Evolutionary conservation across 495 filamentous ascomycete species (phyloP).

Genomic region (Choiromyces venosus): DNA sequence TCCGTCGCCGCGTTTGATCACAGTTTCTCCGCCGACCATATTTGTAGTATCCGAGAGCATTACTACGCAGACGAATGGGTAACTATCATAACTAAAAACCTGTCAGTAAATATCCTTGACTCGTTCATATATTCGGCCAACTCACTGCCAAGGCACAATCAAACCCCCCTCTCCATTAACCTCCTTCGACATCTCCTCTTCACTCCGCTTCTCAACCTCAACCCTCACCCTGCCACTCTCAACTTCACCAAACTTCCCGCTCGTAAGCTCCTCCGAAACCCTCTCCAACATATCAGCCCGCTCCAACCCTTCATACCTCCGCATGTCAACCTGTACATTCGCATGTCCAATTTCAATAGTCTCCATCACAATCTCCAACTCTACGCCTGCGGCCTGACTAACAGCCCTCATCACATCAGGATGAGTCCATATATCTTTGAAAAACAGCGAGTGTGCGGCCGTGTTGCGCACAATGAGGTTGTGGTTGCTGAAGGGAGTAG

Average conservation of each 20-base stretch:
- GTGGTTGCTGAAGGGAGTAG: slow-evolving; percentile 7
- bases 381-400: slow-evolving; percentile 38
- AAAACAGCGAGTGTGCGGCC: slow-evolving; percentile 41
- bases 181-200: slow-evolving; percentile 20
- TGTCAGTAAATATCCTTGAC: not conserved
- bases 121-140: not conserved
- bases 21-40: slow-evolving; percentile 45
- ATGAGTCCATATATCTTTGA: slow-evolving; percentile 41
- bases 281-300: slow-evolving; percentile 32
- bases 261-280: slow-evolving; percentile 35
- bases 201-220: slow-evolving; percentile 9
- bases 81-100: slow-evolving; percentile 39
- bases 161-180: not conserved
- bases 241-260: slow-evolving; percentile 14
- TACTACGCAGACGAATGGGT: slow-evolving; percentile 44
- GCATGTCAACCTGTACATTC: slow-evolving; percentile 41
- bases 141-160: slow-evolving; percentile 45
- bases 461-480: slow-evolving; percentile 43
- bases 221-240: slow-evolving; percentile 3
- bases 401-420: slow-evolving; percentile 41
- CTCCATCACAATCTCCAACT: slow-evolving; percentile 41
- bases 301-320: slow-evolving; percentile 17
- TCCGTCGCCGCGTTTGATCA: slow-evolving; percentile 42
- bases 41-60: slow-evolving; percentile 44
- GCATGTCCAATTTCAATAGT: slow-evolving; percentile 44